Evolutionary conservation across 1,284 basidiomycete species (phyloP), one percentile per base, ranked within the genome.

Genomic region (Stereum hirsutum): DNA sequence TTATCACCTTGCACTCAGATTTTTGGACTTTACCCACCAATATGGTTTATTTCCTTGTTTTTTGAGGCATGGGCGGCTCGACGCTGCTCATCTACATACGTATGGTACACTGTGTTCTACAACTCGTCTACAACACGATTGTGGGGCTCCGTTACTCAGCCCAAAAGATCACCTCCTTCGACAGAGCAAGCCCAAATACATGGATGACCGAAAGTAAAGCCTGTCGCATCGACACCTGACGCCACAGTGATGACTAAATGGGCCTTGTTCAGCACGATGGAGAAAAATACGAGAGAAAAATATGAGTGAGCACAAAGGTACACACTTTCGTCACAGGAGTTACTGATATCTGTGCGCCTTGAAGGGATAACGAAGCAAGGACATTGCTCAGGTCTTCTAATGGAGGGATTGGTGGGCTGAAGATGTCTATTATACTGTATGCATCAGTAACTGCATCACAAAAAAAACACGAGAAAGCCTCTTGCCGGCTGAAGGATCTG

Each of bases 171-270:
- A 57, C 47, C 54, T 64, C 50, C 47, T 61, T 30, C 11, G 67
- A 57, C 34, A 74, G 39, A 34, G 65, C 62, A 17, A 51, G 39
- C 7, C 72, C 72, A 19, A 76, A 51, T 7, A 59, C 64, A 39
- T 57, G 54, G 11, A 74, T 50, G 15, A 65, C 46, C 7, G 45
- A 43, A 15, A 46, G 25, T 23, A 75, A 33, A 44, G 54, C 41
- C 55, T 48, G 28, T 62, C 55, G 39, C 57, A 58, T 26, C 46
- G 34, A 21, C 28, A 7, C 23, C 19, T 32, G 12, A 25, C 33
- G 39, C 48, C 49, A 50, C 26, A 44, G 11, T 11, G 23, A 15
- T 23, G 45, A 51, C 24, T 24, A 26, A 44, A 39, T 21, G 28
- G 5, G 17, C 23, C 14, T 5, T 6, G 6, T 39, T 25, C 12